Evolutionary conservation across 495 filamentous ascomycete genomes (phyloP).

Genomic region (Podospora pseudopauciseta): DNA sequence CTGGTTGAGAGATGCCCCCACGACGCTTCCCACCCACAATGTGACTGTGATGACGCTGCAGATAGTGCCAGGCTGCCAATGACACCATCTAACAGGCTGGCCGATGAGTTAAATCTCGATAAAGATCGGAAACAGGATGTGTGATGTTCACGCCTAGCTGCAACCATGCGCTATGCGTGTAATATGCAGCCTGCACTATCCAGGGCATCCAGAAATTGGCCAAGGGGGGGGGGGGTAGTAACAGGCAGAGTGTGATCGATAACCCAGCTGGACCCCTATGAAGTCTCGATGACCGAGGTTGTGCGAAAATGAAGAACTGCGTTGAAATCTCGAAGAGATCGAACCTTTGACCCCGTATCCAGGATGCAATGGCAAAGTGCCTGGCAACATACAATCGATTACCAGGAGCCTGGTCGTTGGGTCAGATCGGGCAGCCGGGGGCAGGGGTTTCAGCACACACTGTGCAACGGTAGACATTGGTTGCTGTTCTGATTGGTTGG

Average conservation of each 20-base stretch:
- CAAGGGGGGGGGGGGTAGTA: no score
- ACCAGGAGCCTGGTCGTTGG: not conserved
- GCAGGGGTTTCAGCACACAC: not conserved
- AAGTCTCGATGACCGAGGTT: not conserved
- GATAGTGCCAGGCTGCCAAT: not conserved
- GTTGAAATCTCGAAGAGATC: not conserved
- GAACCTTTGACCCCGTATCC: not conserved
- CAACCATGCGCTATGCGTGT: not conserved
- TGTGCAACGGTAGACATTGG: not conserved
- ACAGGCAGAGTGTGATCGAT: not conserved
- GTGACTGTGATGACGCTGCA: not conserved
- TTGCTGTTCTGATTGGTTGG: not conserved
- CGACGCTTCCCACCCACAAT: not conserved
- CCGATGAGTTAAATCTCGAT: not conserved
- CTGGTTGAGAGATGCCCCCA: not conserved
- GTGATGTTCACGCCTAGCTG: not conserved
- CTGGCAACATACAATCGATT: not conserved
- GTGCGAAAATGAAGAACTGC: not conserved
- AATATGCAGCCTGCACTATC: not conserved
- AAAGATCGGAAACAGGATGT: not conserved
- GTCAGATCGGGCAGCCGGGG: not conserved
- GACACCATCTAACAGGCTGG: not conserved
- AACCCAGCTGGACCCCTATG: not conserved
- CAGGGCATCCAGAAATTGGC: not conserved
- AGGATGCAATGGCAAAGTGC: not conserved